phyloP scores from a whole-genome alignment of 2,329 filamentous ascomycete species.

The Colletotrichum cordylinicola region DNA sequence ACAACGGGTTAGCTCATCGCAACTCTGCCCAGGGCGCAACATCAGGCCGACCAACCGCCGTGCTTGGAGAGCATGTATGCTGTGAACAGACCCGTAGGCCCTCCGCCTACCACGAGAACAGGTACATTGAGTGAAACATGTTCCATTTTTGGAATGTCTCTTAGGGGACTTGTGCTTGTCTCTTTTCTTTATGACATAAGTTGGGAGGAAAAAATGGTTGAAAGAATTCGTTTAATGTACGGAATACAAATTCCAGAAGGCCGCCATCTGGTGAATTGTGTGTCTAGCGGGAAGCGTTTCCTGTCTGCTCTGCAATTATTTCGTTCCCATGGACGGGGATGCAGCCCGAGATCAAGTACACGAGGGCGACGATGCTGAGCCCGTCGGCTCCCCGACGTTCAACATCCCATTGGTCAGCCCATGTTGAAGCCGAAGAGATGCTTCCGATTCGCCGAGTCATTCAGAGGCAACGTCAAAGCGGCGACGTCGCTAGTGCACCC shows the following conservation, averaged over 20 bases:
- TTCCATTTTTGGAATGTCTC: background rate
- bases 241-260: background rate
- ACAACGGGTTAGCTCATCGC: conserved; percentile 23
- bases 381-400: background rate
- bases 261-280: background rate
- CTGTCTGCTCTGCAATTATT: background rate
- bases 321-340: background rate
- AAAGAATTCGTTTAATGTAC: background rate
- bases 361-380: background rate
- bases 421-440: background rate
- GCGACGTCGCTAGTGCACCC: background rate
- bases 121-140: conserved; percentile 27
- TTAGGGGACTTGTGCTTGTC: background rate
- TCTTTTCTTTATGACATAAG: background rate
- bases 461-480: background rate
- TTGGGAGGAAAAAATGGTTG: background rate
- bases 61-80: conserved; percentile 33
- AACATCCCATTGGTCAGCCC: background rate
- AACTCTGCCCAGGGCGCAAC: background rate
- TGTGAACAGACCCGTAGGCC: conserved; percentile 38
- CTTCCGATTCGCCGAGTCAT: background rate
- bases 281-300: background rate
- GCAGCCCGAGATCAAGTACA: background rate
- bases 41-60: conserved; percentile 10
- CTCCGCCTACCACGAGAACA: conserved; percentile 41